These are phyloP conservation scores for Pontederia paniculata DNA, from an alignment of 176 grass and related monocot species.

Conservation along the genomic window DNA sequence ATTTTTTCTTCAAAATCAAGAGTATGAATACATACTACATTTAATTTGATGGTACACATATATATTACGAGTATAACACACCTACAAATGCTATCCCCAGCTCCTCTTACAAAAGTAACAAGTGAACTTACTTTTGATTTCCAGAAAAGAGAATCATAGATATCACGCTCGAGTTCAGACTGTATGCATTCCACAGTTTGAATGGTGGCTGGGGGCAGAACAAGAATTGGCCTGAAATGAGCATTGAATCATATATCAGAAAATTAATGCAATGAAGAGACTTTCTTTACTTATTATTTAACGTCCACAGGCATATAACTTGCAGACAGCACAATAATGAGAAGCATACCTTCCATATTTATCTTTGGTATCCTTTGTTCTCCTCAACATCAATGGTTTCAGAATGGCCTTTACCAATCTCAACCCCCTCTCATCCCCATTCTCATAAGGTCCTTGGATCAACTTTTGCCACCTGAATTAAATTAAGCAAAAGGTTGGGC, in stretches of 20 bases:
- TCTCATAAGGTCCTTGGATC: slow-evolving; percentile 82
- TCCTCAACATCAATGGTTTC: slow-evolving; percentile 76
- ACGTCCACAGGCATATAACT: background rate
- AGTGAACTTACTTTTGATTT: slow-evolving; percentile 51
- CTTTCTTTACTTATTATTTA: background rate
- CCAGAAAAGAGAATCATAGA: slow-evolving; percentile 73
- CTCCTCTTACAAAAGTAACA: too few relatives aligned
- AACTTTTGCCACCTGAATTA: slow-evolving; percentile 63
- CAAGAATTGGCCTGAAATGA: slow-evolving; percentile 72
- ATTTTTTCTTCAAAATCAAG: too few relatives aligned
- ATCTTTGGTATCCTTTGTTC: slow-evolving; percentile 90
- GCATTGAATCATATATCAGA: background rate
- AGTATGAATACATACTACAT: too few relatives aligned
- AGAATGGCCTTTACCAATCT: slow-evolving; percentile 85
- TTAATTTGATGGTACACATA: too few relatives aligned
- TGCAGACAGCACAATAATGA: background rate
- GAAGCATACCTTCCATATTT: slow-evolving; percentile 63
- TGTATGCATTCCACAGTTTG: slow-evolving; percentile 61
- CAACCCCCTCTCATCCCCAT: slow-evolving; percentile 60
- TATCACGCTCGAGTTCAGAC: slow-evolving; percentile 62
- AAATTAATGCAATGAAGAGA: too few relatives aligned
- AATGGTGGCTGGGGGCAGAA: slow-evolving; percentile 56
- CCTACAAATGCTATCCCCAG: too few relatives aligned
- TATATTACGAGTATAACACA: too few relatives aligned
- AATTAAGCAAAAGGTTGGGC: background rate